Conservation (phyloP, 805 yeast genomes). For the Alloascoidea africana region DNA sequence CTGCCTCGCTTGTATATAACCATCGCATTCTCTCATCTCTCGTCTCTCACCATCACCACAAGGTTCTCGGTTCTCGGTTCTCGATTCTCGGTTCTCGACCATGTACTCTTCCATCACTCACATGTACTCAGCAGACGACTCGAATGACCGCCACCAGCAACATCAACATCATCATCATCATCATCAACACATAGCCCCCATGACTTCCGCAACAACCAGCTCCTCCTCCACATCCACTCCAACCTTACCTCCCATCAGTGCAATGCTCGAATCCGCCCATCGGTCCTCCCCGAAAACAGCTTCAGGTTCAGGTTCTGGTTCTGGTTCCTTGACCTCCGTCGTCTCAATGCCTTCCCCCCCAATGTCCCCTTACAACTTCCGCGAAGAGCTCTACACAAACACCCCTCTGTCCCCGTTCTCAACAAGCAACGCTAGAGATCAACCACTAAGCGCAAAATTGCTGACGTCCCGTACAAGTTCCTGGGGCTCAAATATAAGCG, state of each 20-base stretch:
- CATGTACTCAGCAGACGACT: too few species aligned
- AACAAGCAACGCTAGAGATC: not conserved
- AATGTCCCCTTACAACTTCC: not conserved
- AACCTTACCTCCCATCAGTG: too few species aligned
- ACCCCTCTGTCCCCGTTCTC: conserved; percentile 1
- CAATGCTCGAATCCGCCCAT: too few species aligned
- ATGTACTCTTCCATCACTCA: too few species aligned
- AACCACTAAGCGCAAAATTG: not conserved
- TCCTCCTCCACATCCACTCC: conserved; percentile 12
- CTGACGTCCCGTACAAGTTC: not conserved
- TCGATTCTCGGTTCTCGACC: too few species aligned
- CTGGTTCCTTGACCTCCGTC: not conserved
- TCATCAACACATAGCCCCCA: conserved; percentile 4
- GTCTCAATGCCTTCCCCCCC: not conserved
- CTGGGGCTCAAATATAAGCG: conserved; percentile 1
- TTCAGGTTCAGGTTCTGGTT: too few species aligned
- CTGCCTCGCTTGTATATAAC: too few species aligned
- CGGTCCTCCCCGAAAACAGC: too few species aligned
- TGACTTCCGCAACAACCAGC: conserved; percentile 10
- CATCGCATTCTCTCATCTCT: too few species aligned
- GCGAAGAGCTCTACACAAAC: not conserved
- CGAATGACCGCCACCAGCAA: conserved; percentile 20
- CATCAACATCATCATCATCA: conserved; percentile 15
- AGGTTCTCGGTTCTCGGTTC: too few species aligned
- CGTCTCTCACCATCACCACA: too few species aligned